Conservation (phyloP, 495 filamentous ascomycete genomes). For the Xylaria grammica region DNA sequence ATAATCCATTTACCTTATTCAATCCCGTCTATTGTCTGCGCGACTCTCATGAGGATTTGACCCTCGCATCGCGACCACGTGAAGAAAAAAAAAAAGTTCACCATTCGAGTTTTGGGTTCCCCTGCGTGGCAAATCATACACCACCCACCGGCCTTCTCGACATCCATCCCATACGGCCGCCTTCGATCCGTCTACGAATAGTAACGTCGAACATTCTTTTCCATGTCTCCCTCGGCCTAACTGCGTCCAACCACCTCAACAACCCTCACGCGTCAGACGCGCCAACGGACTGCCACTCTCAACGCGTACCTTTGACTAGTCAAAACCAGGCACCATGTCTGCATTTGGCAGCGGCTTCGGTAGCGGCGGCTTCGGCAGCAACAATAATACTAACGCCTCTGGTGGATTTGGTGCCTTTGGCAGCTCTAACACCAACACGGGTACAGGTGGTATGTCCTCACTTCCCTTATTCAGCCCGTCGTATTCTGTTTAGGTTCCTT, state of each 20-base stretch:
- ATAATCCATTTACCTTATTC: neutral
- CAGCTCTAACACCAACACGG: conserved; percentile 35
- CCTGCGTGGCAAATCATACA: conserved; percentile 6
- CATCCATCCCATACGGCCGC: neutral
- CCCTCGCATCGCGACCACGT: neutral
- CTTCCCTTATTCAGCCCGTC: conserved; percentile 22
- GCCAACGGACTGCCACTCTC: conserved; percentile 24
- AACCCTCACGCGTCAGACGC: conserved; percentile 36
- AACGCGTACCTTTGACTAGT: conserved; percentile 22
- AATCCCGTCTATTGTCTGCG: too few species aligned
- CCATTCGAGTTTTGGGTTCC: neutral
- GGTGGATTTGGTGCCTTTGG: conserved; percentile 54
- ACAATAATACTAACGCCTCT: conserved; percentile 59
- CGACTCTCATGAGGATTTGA: too few species aligned
- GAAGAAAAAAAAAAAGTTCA: conserved; percentile 18
- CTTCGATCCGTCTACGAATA: conserved; percentile 12
- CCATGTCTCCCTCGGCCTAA: conserved; percentile 36
- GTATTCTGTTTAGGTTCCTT: neutral
- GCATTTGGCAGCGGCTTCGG: conserved; percentile 48
- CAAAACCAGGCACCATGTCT: conserved; percentile 46
- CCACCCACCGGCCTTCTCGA: neutral
- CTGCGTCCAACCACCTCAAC: conserved; percentile 22
- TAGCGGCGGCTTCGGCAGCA: conserved; percentile 51
- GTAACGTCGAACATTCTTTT: conserved; percentile 19
- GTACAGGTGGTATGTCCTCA: conserved; percentile 38